A percentile compares a stretch with the other conserved stretches of the same genome.
Conservation (phyloP, 805 yeast species). For the Clavispora carvajalis region DNA sequence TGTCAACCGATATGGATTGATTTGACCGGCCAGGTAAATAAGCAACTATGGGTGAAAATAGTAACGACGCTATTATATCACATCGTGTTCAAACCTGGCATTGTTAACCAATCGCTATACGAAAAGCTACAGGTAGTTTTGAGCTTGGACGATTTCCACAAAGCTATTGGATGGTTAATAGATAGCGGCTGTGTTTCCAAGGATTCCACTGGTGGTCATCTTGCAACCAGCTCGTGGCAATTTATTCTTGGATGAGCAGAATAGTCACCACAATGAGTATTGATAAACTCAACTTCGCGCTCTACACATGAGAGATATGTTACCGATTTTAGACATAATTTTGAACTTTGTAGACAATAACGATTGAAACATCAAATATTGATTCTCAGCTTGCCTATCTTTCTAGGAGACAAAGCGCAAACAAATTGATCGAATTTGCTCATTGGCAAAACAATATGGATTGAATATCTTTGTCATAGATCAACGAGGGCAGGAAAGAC, state of each 20-base stretch:
- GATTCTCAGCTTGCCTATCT: too few species aligned
- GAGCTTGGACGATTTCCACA: slow-evolving; percentile 22
- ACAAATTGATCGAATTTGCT: too few species aligned
- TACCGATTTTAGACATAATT: too few species aligned
- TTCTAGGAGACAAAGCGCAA: too few species aligned
- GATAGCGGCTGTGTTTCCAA: slow-evolving; percentile 30
- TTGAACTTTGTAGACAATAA: too few species aligned
- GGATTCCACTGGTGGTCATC: slow-evolving; percentile 35
- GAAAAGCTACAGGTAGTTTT: slow-evolving; percentile 26
- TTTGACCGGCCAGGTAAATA: slow-evolving; percentile 54
- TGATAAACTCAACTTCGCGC: too few species aligned
- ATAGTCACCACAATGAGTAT: too few species aligned
- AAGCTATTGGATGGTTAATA: slow-evolving; percentile 37
- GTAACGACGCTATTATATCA: slow-evolving; percentile 40
- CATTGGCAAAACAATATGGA: too few species aligned
- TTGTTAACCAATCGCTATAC: slow-evolving; percentile 18
- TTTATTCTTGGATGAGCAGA: slow-evolving; percentile 28
- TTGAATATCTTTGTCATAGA: too few species aligned
- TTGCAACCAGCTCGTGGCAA: slow-evolving; percentile 46
- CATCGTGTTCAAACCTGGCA: slow-evolving; percentile 34
- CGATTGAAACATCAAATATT: too few species aligned
- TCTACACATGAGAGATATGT: too few species aligned
- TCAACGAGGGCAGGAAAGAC: too few species aligned
- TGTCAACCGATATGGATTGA: slow-evolving; percentile 73
- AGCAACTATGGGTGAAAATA: slow-evolving; percentile 54